Conservation (phyloP, 75 land plant genomes). For the Picea sitchensis region DNA sequence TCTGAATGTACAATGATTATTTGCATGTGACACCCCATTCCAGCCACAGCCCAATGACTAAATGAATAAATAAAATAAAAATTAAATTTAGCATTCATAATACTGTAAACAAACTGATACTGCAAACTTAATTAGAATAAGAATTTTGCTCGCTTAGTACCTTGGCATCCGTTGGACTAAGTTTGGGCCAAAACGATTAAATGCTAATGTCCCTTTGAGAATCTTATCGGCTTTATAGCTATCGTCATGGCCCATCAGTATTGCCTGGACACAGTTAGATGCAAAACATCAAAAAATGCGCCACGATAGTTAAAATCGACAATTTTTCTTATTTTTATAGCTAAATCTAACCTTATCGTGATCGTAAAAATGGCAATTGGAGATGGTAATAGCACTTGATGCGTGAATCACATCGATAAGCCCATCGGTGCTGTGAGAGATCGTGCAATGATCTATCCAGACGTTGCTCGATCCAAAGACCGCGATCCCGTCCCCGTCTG, state of each 20-base stretch:
- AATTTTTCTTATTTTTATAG: not conserved
- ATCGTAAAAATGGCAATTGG: slow-evolving; percentile 23
- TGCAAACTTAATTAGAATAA: too few species aligned
- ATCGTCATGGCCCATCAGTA: slow-evolving; percentile 33
- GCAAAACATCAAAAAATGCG: too few species aligned
- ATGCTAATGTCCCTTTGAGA: slow-evolving; percentile 46
- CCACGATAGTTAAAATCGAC: too few species aligned
- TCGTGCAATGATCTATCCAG: slow-evolving; percentile 42
- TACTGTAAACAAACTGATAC: too few species aligned
- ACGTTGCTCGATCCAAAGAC: slow-evolving; percentile 26
- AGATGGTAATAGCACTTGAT: slow-evolving; percentile 27
- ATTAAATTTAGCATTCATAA: too few species aligned
- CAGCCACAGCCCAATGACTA: too few species aligned
- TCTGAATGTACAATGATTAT: too few species aligned
- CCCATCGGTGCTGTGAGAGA: slow-evolving; percentile 22
- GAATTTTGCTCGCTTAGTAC: slow-evolving; percentile 9
- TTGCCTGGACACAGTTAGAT: slow-evolving; percentile 23
- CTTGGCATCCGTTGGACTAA: slow-evolving; percentile 67
- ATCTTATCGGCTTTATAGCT: slow-evolving; percentile 16
- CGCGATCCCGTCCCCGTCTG: slow-evolving; percentile 38
- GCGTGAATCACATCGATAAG: slow-evolving; percentile 31
- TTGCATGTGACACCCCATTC: too few species aligned
- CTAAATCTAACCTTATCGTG: slow-evolving; percentile 31
- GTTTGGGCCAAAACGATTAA: slow-evolving; percentile 61
- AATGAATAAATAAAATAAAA: too few species aligned